Evolutionary conservation across 2,329 filamentous ascomycete genomes (phyloP).

Genomic region (Endocalyx cinctus): DNA sequence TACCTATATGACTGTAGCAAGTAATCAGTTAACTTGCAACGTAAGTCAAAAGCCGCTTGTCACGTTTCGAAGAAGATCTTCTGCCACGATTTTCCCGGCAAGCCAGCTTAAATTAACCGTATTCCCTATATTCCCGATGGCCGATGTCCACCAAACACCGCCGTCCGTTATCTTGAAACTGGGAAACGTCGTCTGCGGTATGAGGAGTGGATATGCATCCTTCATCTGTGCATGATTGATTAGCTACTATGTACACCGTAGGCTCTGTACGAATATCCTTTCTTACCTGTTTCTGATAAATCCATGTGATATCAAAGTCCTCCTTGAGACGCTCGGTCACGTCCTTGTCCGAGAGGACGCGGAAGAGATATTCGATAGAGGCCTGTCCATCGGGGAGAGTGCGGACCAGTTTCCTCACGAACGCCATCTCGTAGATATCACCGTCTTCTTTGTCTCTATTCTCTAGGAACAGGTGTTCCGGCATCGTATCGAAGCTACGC

Average conservation of each 20-base stretch:
- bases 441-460: too few species aligned
- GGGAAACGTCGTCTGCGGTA: constrained; percentile 10
- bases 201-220: constrained; percentile 15
- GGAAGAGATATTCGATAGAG: constrained; percentile 14
- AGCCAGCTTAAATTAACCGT: constrained; percentile 21
- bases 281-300: constrained; percentile 11
- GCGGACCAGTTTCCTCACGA: too few species aligned
- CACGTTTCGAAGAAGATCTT: constrained; percentile 13
- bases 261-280: too few species aligned
- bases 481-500: too few species aligned
- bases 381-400: too few species aligned
- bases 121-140: constrained; percentile 16
- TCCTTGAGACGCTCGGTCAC: constrained; percentile 5
- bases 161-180: constrained; percentile 14
- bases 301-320: constrained; percentile 12
- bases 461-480: too few species aligned
- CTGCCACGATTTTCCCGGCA: constrained; percentile 18
- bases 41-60: neutral
- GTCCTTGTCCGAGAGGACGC: constrained; percentile 10
- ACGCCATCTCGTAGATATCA: too few species aligned
- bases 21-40: too few species aligned
- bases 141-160: constrained; percentile 22
- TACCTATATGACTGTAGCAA: too few species aligned
- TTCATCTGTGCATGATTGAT: constrained; percentile 12
- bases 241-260: neutral